These are phyloP conservation scores for Pseudogymnoascus verrucosus DNA, from an alignment of 2,329 filamentous ascomycete genomes.

Conservation along the genomic window DNA sequence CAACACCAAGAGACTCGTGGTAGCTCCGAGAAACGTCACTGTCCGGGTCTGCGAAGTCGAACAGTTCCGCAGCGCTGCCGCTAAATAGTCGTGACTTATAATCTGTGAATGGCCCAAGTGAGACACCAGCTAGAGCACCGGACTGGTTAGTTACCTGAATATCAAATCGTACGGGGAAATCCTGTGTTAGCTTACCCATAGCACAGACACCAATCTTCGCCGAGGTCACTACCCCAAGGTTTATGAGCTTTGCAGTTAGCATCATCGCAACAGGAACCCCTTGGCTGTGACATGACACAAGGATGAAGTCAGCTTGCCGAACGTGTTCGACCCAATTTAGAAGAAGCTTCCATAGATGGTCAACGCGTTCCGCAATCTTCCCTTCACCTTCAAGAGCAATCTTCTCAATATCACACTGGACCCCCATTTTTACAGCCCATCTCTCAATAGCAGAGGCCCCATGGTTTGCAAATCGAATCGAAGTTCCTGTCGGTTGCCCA, in stretches of 20 bases:
- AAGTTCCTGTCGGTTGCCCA: conserved; percentile 91
- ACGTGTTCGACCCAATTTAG: conserved; percentile 94
- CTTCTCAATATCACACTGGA: conserved; percentile 79
- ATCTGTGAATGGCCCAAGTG: conserved; percentile 84
- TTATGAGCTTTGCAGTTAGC: conserved; percentile 85
- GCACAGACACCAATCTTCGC: conserved; percentile 79
- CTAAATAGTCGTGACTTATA: conserved; percentile 86
- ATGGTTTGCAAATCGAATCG: conserved; percentile 83
- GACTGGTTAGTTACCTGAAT: conserved; percentile 14
- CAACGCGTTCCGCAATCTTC: conserved; percentile 79
- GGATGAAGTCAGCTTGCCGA: conserved; percentile 75
- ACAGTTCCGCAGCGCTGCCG: conserved; percentile 86
- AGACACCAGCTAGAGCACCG: conserved; percentile 69
- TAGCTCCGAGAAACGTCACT: conserved; percentile 80
- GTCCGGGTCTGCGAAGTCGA: conserved; percentile 79
- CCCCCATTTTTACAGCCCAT: conserved; percentile 68
- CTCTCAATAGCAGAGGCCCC: conserved; percentile 74
- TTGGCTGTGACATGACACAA: conserved; percentile 92
- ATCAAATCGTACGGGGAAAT: not conserved
- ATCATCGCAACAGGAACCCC: conserved; percentile 91
- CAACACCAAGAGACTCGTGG: conserved; percentile 63
- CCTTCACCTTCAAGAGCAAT: conserved; percentile 93
- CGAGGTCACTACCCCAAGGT: conserved; percentile 72
- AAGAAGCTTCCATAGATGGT: conserved; percentile 87
- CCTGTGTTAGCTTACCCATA: conserved; percentile 40